These are phyloP conservation scores for Agaricus blazei DNA, from an alignment of 768 basidiomycete species.

Conservation along the genomic window DNA sequence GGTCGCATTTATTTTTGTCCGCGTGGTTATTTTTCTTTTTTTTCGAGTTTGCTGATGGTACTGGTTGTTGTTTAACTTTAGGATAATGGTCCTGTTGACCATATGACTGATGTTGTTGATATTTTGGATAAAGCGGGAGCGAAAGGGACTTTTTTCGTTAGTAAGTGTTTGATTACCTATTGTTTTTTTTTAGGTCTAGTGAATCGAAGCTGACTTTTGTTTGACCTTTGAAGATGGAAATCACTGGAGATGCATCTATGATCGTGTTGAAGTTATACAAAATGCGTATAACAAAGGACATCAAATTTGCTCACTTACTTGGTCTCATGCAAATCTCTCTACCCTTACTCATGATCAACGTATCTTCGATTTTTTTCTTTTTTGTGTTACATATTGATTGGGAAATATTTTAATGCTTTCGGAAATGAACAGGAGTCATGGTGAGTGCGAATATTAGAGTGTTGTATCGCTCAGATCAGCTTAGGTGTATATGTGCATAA, in stretches of 20 bases:
- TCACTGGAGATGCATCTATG: conserved; percentile 37
- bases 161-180: conserved; percentile 17
- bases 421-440: conserved; percentile 28
- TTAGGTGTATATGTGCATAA: background rate
- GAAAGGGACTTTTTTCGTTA: conserved; percentile 38
- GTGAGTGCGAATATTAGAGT: conserved; percentile 15
- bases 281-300: conserved; percentile 37
- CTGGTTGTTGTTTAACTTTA: background rate
- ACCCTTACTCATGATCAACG: conserved; percentile 26
- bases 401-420: conserved; percentile 19
- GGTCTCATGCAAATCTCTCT: conserved; percentile 35
- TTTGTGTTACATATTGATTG: background rate
- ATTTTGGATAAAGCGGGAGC: conserved; percentile 21
- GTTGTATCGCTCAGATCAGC: background rate
- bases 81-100: conserved; percentile 16
- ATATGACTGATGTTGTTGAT: conserved; percentile 26
- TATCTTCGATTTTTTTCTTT: conserved; percentile 9
- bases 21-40: background rate
- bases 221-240: conserved; percentile 24
- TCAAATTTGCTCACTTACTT: conserved; percentile 43
- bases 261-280: conserved; percentile 21
- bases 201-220: background rate
- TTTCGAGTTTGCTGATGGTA: too few relatives aligned
- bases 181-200: background rate
- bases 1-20: conserved; percentile 5